These are phyloP conservation scores for Fusarium clavum DNA, from an alignment of 2,329 filamentous ascomycete genomes.

Conservation along the genomic window DNA sequence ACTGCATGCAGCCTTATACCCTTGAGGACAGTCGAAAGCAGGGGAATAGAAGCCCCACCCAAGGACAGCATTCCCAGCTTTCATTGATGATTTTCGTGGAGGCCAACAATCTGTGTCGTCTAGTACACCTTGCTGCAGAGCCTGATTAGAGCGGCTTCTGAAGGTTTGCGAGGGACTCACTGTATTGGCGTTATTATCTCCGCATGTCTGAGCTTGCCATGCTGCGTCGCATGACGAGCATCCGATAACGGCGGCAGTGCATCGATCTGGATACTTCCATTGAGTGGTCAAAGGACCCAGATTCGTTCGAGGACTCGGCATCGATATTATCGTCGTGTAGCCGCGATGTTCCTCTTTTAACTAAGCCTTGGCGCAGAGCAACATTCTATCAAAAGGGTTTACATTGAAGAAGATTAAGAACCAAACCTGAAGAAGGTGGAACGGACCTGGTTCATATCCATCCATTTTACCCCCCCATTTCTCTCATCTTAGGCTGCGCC, in stretches of 20 bases:
- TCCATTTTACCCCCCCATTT: too few species aligned
- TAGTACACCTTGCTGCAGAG: neutral
- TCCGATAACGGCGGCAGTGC: neutral
- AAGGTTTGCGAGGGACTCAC: neutral
- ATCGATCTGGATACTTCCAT: neutral
- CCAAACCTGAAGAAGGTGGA: too few species aligned
- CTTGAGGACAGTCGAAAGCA: neutral
- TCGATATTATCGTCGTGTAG: too few species aligned
- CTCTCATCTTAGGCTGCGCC: too few species aligned
- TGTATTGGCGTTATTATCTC: neutral
- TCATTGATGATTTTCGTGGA: neutral
- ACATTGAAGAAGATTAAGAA: too few species aligned
- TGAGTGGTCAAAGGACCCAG: conserved; percentile 2
- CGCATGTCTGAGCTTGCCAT: conserved; percentile 3
- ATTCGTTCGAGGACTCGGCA: neutral
- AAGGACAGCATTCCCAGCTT: neutral
- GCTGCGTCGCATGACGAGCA: neutral
- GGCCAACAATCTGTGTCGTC: neutral
- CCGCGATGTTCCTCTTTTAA: too few species aligned
- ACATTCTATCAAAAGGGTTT: too few species aligned
- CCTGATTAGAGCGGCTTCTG: neutral
- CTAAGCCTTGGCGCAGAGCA: too few species aligned
- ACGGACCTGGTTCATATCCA: too few species aligned
- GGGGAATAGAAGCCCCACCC: neutral
- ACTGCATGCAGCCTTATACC: neutral